Conservation (phyloP, 768 basidiomycete species). For the Auriscalpium orientale region DNA sequence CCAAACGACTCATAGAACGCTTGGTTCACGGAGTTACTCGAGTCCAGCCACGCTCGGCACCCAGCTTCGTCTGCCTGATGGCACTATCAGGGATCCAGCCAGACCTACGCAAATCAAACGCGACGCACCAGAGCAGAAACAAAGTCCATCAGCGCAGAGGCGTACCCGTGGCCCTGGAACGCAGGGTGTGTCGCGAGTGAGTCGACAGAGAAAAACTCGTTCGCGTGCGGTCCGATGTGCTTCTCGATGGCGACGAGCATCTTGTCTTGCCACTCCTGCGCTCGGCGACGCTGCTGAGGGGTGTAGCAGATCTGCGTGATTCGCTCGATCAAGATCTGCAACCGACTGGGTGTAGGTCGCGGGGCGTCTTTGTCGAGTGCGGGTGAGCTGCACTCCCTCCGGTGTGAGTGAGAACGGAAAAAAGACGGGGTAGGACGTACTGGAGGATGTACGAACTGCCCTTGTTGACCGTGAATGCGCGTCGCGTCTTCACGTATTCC, state of each 20-base stretch:
- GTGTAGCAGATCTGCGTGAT: not conserved
- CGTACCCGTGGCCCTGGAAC: conserved; percentile 5
- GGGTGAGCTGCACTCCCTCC: not conserved
- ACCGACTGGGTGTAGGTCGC: not conserved
- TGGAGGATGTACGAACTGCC: not conserved
- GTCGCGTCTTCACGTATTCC: not conserved
- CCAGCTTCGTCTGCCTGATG: not conserved
- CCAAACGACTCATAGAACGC: conserved; percentile 5
- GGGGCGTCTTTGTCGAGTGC: not conserved
- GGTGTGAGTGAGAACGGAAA: not conserved
- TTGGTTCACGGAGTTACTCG: not conserved
- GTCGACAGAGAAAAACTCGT: not conserved
- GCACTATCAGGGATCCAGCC: not conserved
- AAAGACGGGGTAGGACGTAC: not conserved
- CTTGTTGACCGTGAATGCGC: not conserved
- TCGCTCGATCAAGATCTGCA: not conserved
- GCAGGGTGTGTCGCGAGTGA: not conserved
- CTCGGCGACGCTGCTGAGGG: not conserved
- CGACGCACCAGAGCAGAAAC: not conserved
- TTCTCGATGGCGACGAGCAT: not conserved
- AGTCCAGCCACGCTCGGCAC: not conserved
- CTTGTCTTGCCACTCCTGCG: not conserved
- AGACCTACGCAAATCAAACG: too few relatives aligned
- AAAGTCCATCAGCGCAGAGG: not conserved
- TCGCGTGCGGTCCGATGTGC: not conserved